Evolutionary conservation across 2,329 filamentous ascomycete genomes (phyloP).

Genomic region (Nigrospora sphaerica): DNA sequence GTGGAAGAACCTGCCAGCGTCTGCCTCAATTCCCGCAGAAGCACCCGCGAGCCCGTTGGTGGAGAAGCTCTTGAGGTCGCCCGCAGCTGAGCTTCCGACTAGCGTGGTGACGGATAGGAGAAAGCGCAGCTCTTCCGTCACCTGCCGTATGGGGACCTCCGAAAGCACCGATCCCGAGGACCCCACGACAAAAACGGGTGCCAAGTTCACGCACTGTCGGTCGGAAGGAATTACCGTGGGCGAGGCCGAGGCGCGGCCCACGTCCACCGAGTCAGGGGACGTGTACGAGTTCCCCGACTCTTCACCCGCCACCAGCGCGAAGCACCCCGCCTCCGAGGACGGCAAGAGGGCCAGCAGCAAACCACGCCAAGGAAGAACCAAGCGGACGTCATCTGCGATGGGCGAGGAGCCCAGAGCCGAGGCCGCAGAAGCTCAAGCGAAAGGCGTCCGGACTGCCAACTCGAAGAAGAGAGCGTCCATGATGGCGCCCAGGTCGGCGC

Average conservation of each 20-base stretch:
- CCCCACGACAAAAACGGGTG: background rate
- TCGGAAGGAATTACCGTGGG: conserved; percentile 20
- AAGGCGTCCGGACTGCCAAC: conserved; percentile 7
- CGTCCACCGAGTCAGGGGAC: conserved; percentile 26
- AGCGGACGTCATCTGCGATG: conserved; percentile 31
- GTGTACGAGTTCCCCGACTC: conserved; percentile 49
- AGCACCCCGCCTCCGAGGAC: conserved; percentile 5
- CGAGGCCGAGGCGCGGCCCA: conserved; percentile 18
- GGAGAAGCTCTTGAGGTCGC: conserved; percentile 23
- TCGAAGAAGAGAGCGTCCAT: conserved; percentile 36
- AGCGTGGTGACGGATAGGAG: conserved; percentile 30
- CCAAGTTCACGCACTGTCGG: conserved; percentile 14
- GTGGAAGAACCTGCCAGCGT: conserved; percentile 21
- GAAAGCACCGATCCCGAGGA: no score
- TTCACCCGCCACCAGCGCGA: conserved; percentile 28
- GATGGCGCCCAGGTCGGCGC: conserved; percentile 27
- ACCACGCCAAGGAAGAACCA: conserved; percentile 25
- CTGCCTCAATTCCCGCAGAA: conserved; percentile 8
- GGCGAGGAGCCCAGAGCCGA: conserved; percentile 26
- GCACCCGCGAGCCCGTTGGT: conserved; percentile 32
- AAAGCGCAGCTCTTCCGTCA: conserved; percentile 29
- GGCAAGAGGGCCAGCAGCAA: conserved; percentile 14
- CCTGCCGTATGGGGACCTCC: no score
- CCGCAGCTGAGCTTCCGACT: conserved; percentile 20
- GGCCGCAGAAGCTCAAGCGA: conserved; percentile 14